Conservation (phyloP, 2,329 filamentous ascomycete genomes). For the Aureobasidium melanogenum region DNA sequence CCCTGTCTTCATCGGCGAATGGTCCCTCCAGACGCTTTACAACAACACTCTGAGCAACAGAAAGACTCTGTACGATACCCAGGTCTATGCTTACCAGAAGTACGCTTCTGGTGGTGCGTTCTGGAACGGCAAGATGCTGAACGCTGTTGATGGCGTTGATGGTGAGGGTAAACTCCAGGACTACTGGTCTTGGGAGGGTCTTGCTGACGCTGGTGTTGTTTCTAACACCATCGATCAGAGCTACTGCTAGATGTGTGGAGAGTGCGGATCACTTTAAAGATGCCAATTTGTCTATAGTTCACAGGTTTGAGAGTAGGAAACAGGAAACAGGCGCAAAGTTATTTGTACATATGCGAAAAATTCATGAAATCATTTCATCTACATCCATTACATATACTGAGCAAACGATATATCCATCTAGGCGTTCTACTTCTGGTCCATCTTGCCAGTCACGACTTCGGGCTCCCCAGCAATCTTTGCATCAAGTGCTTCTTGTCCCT, state of each 20-base stretch:
- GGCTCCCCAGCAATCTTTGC: constrained; percentile 1
- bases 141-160: constrained; percentile 8
- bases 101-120: constrained; percentile 25
- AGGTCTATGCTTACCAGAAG: constrained; percentile 26
- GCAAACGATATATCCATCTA: neutral
- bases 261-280: neutral
- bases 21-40: constrained; percentile 20
- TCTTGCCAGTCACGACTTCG: neutral
- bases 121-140: constrained; percentile 17
- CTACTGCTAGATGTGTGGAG: constrained; percentile 7
- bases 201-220: constrained; percentile 12
- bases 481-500: constrained; percentile 12
- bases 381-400: neutral
- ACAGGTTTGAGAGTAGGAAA: neutral
- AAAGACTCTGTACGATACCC: constrained; percentile 24
- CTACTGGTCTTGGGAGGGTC: constrained; percentile 14
- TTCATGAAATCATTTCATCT: neutral
- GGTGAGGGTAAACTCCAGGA: constrained; percentile 16
- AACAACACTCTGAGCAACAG: constrained; percentile 13
- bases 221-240: constrained; percentile 3
- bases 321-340: neutral
- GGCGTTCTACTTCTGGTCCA: neutral
- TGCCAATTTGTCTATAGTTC: neutral
- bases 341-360: neutral
- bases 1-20: constrained; percentile 25